Base-by-base conservation (phyloP, 371 early-diverging fungal species). In the Circinella umbellata region DNA sequence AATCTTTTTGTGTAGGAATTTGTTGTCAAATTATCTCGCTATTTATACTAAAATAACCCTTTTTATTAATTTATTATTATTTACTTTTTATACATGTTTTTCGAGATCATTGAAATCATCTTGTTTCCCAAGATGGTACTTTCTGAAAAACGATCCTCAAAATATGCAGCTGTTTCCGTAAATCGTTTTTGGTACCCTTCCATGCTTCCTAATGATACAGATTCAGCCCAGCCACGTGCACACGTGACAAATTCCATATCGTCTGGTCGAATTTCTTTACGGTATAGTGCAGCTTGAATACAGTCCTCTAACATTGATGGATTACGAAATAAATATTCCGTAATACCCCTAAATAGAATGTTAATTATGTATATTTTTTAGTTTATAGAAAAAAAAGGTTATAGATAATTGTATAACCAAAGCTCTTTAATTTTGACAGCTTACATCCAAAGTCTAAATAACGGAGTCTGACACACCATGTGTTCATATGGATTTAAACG, bases 381-480 rank as follows among this genome's bases (percentile, higher is more conserved):
- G 27, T 27, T 27, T 27, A 27, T 27, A 27, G 27, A 27, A 53
- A 57, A 57, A 34, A 62, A n/a, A n/a, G n/a, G n/a, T n/a, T n/a
- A n/a, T n/a, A n/a, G n/a, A n/a, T n/a, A n/a, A n/a, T n/a, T 11
- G 49, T 38, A 35, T n/a, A 70, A 46, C 47, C 47, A 47, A 27
- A 27, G 0, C 2, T 2, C 27, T 27, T 27, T 27, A 27, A 27
- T 27, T 27, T 27, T 27, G 27, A 2, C 34, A 18, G 70, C 83
- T 81, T 87, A 90, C 85, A 95, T 87, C 93, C 96, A 95, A 66
- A 97, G 83, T 36, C 97, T 86, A 80, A 98, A 98, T 18, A 95
- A 87, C 4, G 98, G 98, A 3, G 98, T 98, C 79, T 96, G 95
- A 67, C 97, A 96, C 5, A 97, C 92, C 78, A 98, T 87, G 75